Base-by-base conservation (phyloP, 2,329 filamentous ascomycete genomes). In the Aquanectria penicillioides region DNA sequence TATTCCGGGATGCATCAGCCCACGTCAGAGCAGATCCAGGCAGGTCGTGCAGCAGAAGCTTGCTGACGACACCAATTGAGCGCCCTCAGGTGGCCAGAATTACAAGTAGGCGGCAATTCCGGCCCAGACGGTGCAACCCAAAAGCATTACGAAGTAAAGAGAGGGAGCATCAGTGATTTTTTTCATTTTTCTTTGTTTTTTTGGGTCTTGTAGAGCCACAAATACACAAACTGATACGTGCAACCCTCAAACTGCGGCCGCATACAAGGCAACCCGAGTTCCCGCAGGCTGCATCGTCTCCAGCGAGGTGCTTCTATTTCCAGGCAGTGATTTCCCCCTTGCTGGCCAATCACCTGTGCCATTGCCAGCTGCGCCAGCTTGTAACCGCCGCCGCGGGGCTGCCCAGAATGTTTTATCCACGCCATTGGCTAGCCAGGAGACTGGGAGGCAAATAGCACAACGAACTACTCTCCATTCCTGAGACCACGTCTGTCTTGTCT, bases 351-450 rank as follows among this genome's bases (percentile, higher is more conserved):
- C 47, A 47, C 3, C 18, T 22, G 8, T 18, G 25, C 22, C 23
- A 17, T 18, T 34, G 40, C n/a, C 20, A 15, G 43, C 18, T 41
- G 43, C 12, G 34, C 40, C 54, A 51, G 54, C 38, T 40, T 57
- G 34, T 57, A 57, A 26, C 47, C 54, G 54, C 54, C 40, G 54
- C 6, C 54, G 54, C 47, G 54, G 54, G 54, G 54, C 54, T 10
- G 54, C 40, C 28, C 31, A 26, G 20, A 15, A 22, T 18, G 11
- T 10, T 31, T 38, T 40, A 26, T 22, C 25, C 17, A 36, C 28
- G 47, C 15, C 33, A 57, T 57, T 57, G 54, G 54, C 17, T 20
- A 18, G 34, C n/a, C 18, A 18, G 25, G 31, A 51, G 18, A 17
- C 11, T 15, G 33, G 23, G 33, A 55, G 34, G 51, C 43, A 55